A percentile compares a stretch with the other conserved stretches of the same genome.
phyloP scores from a whole-genome alignment of 352 stramenopile species.

The Peronospora tabacina region DNA sequence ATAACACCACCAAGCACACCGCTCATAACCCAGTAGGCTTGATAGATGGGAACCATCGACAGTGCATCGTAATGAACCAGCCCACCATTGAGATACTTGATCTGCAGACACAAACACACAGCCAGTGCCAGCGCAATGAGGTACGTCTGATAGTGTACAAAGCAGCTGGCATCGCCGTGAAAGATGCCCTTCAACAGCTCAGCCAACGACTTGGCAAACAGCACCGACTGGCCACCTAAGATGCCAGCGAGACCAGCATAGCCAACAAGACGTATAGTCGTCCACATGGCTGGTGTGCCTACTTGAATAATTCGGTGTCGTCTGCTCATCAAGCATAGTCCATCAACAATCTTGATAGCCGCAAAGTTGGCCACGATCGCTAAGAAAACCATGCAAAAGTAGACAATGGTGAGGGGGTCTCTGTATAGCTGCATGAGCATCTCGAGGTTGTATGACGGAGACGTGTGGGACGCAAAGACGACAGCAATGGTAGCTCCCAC shows the following conservation, averaged over 20 bases:
- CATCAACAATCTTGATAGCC: constrained; percentile 62
- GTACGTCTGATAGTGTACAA: constrained; percentile 60
- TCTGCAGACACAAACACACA: constrained; percentile 56
- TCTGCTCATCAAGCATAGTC: constrained; percentile 55
- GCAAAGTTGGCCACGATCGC: constrained; percentile 43
- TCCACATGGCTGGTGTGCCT: constrained; percentile 50
- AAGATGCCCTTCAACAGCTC: constrained; percentile 71
- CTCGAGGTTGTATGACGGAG: constrained; percentile 71
- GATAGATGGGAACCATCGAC: constrained; percentile 78
- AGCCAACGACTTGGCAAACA: constrained; percentile 81
- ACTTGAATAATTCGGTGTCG: constrained; percentile 74
- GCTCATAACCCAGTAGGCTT: constrained; percentile 87
- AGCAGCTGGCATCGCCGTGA: constrained; percentile 46
- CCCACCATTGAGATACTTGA: constrained; percentile 76
- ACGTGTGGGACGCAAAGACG: constrained; percentile 76
- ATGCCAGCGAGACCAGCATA: constrained; percentile 73
- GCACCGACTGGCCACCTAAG: constrained; percentile 72
- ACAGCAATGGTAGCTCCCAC: constrained; percentile 73
- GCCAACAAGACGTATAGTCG: constrained; percentile 57
- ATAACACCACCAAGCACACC: constrained; percentile 83
- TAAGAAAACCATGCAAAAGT: constrained; percentile 33
- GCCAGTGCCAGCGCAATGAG: constrained; percentile 53
- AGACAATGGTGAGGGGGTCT: constrained; percentile 63
- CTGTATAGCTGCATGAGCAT: constrained; percentile 76
- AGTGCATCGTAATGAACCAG: constrained; percentile 76